A percentile compares a stretch with the other conserved stretches of the same genome.
These are phyloP conservation scores for bread wheat (Triticum aestivum) DNA, from an alignment of 176 grass and related monocot species.

Conservation along the genomic window IWGSC_CS_RefSeq_v2.1 NC_057799.1:33957404-33957903, in stretches of 20 bases:
- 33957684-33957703: neutral
- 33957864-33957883: neutral
- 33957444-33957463: neutral
- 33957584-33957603: neutral
- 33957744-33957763: neutral
- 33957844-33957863: conserved; percentile 23
- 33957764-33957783: neutral
- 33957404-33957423: neutral
- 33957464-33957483: neutral
- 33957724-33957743: neutral
- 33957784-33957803: neutral
- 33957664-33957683: neutral
- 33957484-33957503: neutral
- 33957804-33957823: conserved; percentile 10
- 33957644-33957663: neutral
- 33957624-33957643: neutral
- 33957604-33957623: neutral
- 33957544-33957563: neutral
- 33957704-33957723: neutral
- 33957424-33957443: neutral
- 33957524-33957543: neutral
- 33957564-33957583: neutral
- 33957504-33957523: neutral
- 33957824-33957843: neutral
- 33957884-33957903: neutral